phyloP scores from a whole-genome alignment of 345 rosid species.

The Excoecaria agallocha region DNA sequence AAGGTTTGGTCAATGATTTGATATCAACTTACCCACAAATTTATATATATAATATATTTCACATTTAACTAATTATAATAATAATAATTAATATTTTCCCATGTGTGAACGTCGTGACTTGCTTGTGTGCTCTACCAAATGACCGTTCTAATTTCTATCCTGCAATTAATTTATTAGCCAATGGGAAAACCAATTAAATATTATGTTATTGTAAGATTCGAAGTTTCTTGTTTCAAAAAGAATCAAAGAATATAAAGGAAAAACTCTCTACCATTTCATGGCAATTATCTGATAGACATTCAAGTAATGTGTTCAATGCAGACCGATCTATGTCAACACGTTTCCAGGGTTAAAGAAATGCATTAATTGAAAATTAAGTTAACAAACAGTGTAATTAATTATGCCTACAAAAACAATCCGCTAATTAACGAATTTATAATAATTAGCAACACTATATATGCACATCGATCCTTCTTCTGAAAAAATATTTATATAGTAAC shows the following conservation, averaged over 20 bases:
- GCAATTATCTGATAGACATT: slow-evolving; percentile 4
- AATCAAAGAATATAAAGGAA: neutral
- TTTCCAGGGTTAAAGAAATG: slow-evolving; percentile 10
- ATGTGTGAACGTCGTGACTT: slow-evolving; percentile 35
- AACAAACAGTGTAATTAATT: neutral
- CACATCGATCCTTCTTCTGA: too few relatives aligned
- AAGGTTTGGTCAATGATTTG: slow-evolving; percentile 33
- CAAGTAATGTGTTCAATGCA: slow-evolving; percentile 3
- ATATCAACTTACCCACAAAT: slow-evolving; percentile 25
- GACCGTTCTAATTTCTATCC: neutral
- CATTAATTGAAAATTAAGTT: neutral
- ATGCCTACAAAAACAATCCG: too few relatives aligned
- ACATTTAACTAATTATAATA: neutral
- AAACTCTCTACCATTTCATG: slow-evolving; percentile 16
- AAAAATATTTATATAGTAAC: too few relatives aligned
- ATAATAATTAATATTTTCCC: neutral
- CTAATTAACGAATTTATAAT: neutral
- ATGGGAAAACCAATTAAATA: neutral
- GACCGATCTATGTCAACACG: slow-evolving; percentile 24
- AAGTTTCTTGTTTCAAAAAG: neutral
- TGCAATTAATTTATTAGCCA: neutral
- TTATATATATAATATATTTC: neutral
- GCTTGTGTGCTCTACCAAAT: neutral
- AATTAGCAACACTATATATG: neutral
- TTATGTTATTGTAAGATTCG: neutral